Conservation (phyloP, 306 rosid genomes). For the Vigna mungo region DNA sequence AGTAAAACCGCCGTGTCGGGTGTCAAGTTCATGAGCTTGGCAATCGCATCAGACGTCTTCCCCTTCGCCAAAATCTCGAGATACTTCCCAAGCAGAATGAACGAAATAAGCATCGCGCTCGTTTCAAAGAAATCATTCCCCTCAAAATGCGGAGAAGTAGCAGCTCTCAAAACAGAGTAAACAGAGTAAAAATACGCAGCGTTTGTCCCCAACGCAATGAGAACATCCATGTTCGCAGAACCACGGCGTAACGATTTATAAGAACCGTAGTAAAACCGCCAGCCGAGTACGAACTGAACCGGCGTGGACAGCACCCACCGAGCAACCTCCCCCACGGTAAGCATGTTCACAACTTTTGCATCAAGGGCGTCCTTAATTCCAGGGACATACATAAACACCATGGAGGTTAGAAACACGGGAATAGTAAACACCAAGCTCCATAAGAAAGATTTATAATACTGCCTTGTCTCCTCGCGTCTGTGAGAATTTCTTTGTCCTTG, state of each 20-base stretch:
- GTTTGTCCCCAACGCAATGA: conserved; percentile 88
- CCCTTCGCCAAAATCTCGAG: conserved; percentile 89
- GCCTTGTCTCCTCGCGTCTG: conserved; percentile 64
- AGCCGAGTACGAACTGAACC: conserved; percentile 80
- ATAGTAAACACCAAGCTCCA: conserved; percentile 84
- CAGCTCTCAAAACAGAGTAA: conserved; percentile 75
- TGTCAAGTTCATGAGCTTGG: conserved; percentile 82
- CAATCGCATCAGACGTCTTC: conserved; percentile 88
- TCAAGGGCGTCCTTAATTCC: conserved; percentile 63
- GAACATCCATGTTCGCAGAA: conserved; percentile 90
- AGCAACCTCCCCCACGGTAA: conserved; percentile 66
- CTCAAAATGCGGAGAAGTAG: conserved; percentile 58
- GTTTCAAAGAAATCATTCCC: conserved; percentile 96
- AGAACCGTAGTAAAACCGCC: conserved; percentile 75
- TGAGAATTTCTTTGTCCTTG: conserved; percentile 57
- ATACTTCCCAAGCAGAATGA: conserved; percentile 87
- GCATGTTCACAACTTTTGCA: conserved; percentile 67
- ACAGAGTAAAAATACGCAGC: conserved; percentile 92
- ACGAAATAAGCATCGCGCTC: conserved; percentile 85
- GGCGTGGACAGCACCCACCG: conserved; percentile 86
- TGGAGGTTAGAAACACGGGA: conserved; percentile 82
- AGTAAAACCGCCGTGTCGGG: conserved; percentile 75
- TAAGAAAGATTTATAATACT: conserved; percentile 59
- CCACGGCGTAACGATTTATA: conserved; percentile 76
- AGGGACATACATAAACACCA: conserved; percentile 92